Evolutionary conservation across 768 basidiomycete species (phyloP), one percentile per base, ranked within the genome.

Genomic region (Boletus fagicola): DNA sequence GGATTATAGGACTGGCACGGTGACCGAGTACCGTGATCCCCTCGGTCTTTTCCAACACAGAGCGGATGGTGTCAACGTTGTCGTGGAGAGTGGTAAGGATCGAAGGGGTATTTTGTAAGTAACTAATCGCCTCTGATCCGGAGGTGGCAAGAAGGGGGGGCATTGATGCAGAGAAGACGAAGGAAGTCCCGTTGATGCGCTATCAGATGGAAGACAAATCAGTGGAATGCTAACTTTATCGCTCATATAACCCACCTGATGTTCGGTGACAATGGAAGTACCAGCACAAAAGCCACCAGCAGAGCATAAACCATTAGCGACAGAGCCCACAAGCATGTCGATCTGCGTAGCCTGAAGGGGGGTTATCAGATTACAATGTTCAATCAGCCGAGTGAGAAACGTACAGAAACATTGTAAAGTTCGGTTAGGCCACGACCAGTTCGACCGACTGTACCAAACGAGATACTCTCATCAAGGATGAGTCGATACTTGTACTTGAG

Each of bases 261-360:
- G 96, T 60, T 92, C 84, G 24, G 93, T 84, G 31, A 97, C 90
- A 40, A 84, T 80, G 18, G 74, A 73, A 1, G 90, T 88, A 26
- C 97, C 97, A 4, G 93, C 93, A 66, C 96, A 98, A 82, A 98
- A 99, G 1, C 97, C 97, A 48, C 96, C 97, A 2, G 82, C 80
- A 1, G 95, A 84, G 57, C 83, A 84, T 20, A 98, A 82, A 15
- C 90, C 89, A 38, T 81, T 93, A 0, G 94, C 88, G 58, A 92
- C 82, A 26, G 92, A 95, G 4, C 94, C 96, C 2, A 96, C 78
- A n/a, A 98, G 79, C 81, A 98, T 94, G 73, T 99, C 97, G 16
- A 98, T 87, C 66, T 94, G 92, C 8, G 83, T 75, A 0, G 94
- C 92, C 90, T 93, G 54, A 2, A 43, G 15, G 15, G 4, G n/a